phyloP scores from a whole-genome alignment of 345 rosid species.

The Mallotus nudiflorus region DNA sequence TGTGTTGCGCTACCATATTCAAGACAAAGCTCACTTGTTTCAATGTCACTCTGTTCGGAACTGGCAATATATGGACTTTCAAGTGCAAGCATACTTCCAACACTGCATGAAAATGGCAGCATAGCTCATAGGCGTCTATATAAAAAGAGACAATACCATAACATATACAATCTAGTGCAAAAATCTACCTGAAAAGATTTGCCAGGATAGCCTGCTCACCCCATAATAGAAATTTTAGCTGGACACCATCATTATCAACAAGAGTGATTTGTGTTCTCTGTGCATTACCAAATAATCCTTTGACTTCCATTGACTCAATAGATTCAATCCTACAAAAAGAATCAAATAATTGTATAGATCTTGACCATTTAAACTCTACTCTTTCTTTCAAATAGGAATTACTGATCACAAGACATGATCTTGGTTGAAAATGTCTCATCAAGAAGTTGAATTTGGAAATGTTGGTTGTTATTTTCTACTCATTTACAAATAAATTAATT shows the following conservation, averaged over 20 bases:
- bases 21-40: slow-evolving; percentile 62
- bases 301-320: slow-evolving; percentile 67
- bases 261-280: slow-evolving; percentile 67
- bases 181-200: slow-evolving; percentile 79
- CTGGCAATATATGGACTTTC: slow-evolving; percentile 82
- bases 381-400: neutral
- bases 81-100: slow-evolving; percentile 86
- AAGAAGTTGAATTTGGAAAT: neutral
- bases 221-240: slow-evolving; percentile 76
- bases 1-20: slow-evolving; percentile 98
- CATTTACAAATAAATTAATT: neutral
- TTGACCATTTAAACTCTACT: neutral
- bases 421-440: neutral
- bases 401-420: too few species aligned
- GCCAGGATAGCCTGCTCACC: slow-evolving; percentile 81
- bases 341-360: neutral
- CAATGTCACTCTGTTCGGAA: slow-evolving; percentile 52
- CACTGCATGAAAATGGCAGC: slow-evolving; percentile 43
- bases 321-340: slow-evolving; percentile 72
- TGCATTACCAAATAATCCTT: slow-evolving; percentile 46
- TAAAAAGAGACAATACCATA: slow-evolving; percentile 5
- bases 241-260: slow-evolving; percentile 66
- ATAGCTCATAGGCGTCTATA: slow-evolving; percentile 13
- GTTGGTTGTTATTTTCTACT: neutral
- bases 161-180: slow-evolving; percentile 16